Base-by-base conservation (phyloP, 2,329 filamentous ascomycete genomes). In the Diaporthe nobilis region DNA sequence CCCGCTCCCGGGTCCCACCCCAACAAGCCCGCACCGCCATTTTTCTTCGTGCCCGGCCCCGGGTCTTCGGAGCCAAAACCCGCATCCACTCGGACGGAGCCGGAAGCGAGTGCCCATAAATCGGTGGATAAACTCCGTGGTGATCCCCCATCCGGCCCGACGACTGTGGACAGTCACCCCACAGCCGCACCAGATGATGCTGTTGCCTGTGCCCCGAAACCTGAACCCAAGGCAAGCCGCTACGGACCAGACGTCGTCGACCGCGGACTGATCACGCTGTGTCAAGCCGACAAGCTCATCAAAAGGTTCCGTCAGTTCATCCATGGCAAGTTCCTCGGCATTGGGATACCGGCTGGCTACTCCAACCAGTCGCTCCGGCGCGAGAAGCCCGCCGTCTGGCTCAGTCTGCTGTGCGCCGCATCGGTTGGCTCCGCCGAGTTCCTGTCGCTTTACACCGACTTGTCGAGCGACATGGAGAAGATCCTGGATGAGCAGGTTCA, bases 391-490 rank as follows among this genome's bases (percentile, higher is more conserved):
- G 44, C 42, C 28, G 25, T 75, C 15, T 77, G 75, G 75, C 73
- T 77, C 51, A 77, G 75, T 53, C 58, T 72, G 58, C 72, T 77
- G n/a, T 72, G 75, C 20, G 75, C 75, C 22, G 75, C 75, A 3
- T 68, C 75, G 3, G 13, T 42, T 1, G 75, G 75, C 22, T 75
- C 73, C 1, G n/a, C 44, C 3, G 72, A 63, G 65, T 39, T 72
- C 20, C 9, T 72, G 25, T 39, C 39, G 15, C 53, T 77, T 3
- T 28, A 61, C 15, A 53, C 51, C 17, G 25, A 15, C 13, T 13
- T 77, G 42, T 67, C 55, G 0, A 17, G 5, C 8, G 73, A 75
- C 34, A 37, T 75, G 58, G 49, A 75, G 31, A 22, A 7, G 2
- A 42, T 73, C 9, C 49, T 77, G 13, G 73, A 75, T 12, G 10